Base-by-base conservation (phyloP, 2,329 filamentous ascomycete genomes). In the Alternaria viburni region DNA sequence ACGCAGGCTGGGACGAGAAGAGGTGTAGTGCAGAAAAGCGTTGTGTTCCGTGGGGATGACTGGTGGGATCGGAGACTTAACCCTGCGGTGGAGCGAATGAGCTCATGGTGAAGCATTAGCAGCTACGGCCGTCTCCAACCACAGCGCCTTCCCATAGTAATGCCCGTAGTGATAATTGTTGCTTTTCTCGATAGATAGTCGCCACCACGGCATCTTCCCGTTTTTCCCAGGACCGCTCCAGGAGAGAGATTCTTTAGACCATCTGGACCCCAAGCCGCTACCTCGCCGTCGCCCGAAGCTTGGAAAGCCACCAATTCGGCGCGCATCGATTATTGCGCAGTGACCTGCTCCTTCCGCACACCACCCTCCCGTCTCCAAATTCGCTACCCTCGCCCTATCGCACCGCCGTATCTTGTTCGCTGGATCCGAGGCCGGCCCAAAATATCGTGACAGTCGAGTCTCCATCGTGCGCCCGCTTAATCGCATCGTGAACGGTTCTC, bases 281-380 rank as follows among this genome's bases (percentile, higher is more conserved):
- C 43, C 17, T 44, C 45, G 57, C n/a, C 17, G 51, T 50, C 23
- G 17, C 26, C 50, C 46, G 28, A 44, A 44, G 58, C 26, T 32
- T 55, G 23, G 28, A 54, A 57, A 50, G 54, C 57, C 50, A 58
- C 57, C 50, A 60, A 54, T 55, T 54, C 55, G 60, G 61, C 64
- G 64, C 62, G 69, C 65, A 68, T 61, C 30, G 44, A 56, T 32
- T 52, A 12, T 23, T 32, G 45, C 51, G 51, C 44, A 70, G 66
- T 69, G 66, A 66, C 69, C 69, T 70, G 67, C 68, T 66, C 58
- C 63, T 61, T 69, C 62, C 57, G 59, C 57, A 52, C 55, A 66
- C 68, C 64, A 68, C 56, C 67, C 65, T 62, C 66, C 68, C 59
- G 41, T 45, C 59, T 62, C 28, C 54, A 58, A 50, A 49, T 59